Evolutionary conservation across 805 yeast species (phyloP).

Genomic region (Lipomyces chichibuensis): DNA sequence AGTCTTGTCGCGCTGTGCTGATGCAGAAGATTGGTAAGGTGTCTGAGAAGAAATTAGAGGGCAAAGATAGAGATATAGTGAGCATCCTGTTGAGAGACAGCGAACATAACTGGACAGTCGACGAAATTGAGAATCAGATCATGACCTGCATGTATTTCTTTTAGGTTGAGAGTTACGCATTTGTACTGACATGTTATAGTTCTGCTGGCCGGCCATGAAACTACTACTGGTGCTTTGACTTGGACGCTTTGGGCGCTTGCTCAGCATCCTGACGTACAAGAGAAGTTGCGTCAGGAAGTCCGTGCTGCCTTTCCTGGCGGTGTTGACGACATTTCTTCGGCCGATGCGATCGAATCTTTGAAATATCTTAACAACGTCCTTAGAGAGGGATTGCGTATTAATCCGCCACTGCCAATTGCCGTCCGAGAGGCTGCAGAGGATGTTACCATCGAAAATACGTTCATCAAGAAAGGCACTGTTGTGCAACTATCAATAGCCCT

Average conservation of each 20-base stretch:
- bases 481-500: constrained; percentile 14
- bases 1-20: constrained; percentile 16
- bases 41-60: constrained; percentile 16
- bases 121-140: constrained; percentile 29
- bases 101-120: constrained; percentile 23
- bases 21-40: constrained; percentile 12
- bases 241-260: constrained; percentile 21
- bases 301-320: constrained; percentile 29
- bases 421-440: constrained; percentile 29
- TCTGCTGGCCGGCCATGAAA: constrained; percentile 34
- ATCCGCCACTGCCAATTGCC: constrained; percentile 28
- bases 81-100: constrained; percentile 23
- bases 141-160: constrained; percentile 21
- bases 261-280: constrained; percentile 21
- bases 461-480: constrained; percentile 24
- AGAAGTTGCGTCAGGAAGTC: constrained; percentile 24
- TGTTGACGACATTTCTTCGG: constrained; percentile 8
- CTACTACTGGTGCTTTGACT: constrained; percentile 28
- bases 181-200: constrained; percentile 1
- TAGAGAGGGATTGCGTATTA: constrained; percentile 21
- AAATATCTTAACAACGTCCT: constrained; percentile 26
- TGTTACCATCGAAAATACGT: constrained; percentile 9
- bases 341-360: constrained; percentile 19
- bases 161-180: background rate
- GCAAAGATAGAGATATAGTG: constrained; percentile 29